Evolutionary conservation across 164 flowering plant species (phyloP).

Genomic region (Piper betle): DNA sequence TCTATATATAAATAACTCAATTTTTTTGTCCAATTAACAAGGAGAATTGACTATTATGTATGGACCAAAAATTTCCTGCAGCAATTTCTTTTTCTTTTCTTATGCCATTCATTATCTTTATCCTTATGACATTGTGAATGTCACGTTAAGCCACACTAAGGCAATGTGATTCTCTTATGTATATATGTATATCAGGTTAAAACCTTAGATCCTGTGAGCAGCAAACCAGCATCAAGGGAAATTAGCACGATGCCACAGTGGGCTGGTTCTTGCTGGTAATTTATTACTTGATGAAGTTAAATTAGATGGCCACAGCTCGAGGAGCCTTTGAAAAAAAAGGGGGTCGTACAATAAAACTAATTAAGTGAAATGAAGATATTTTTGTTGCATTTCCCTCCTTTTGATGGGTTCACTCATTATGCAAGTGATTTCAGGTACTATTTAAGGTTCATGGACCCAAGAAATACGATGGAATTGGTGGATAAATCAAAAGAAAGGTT

Average conservation of each 20-base stretch:
- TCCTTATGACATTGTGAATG: not conserved
- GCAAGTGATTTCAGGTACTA: slow-evolving; percentile 58
- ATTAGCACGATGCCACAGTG: slow-evolving; percentile 77
- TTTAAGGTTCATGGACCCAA: slow-evolving; percentile 97
- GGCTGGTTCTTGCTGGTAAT: slow-evolving; percentile 99
- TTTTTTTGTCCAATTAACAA: too few species aligned
- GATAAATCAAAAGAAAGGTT: slow-evolving; percentile 69
- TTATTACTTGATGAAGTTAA: not conserved
- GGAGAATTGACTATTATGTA: too few species aligned
- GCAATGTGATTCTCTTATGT: not conserved
- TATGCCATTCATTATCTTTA: too few species aligned
- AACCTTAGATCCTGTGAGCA: slow-evolving; percentile 54
- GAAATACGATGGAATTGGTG: slow-evolving; percentile 63
- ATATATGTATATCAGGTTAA: slow-evolving; percentile 35
- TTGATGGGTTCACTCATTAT: not conserved
- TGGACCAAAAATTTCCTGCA: too few species aligned
- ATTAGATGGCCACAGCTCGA: not conserved
- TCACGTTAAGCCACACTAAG: too few species aligned
- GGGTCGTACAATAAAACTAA: too few species aligned
- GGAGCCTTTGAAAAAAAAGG: not conserved
- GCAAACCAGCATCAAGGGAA: slow-evolving; percentile 41
- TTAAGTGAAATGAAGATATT: not conserved
- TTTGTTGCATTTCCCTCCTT: not conserved
- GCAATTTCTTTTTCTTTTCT: too few species aligned
- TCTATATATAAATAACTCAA: too few species aligned